These are phyloP conservation scores for Teratosphaeria zuluensis DNA, from an alignment of 2,329 filamentous ascomycete genomes.

Conservation along the genomic window DNA sequence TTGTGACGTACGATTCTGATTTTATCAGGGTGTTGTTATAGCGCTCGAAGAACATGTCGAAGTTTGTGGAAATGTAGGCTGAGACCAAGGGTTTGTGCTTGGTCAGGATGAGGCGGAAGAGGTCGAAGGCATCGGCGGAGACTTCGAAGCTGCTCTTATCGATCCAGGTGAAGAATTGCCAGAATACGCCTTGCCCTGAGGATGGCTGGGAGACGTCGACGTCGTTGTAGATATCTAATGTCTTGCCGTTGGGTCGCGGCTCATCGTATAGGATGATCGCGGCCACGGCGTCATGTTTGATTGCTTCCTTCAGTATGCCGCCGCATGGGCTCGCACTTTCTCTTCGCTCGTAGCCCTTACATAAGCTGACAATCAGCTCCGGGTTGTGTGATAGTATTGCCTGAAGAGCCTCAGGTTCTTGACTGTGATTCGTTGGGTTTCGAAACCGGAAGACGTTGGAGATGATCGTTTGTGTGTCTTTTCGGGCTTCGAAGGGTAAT, in stretches of 20 bases:
- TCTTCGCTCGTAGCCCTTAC: conserved; percentile 78
- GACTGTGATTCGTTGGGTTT: conserved; percentile 52
- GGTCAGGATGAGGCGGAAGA: conserved; percentile 87
- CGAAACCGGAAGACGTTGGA: conserved; percentile 90
- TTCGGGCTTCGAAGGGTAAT: conserved; percentile 89
- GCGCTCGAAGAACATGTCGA: conserved; percentile 81
- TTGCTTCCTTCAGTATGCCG: conserved; percentile 76
- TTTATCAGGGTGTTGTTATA: conserved; percentile 85
- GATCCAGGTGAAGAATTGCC: conserved; percentile 96
- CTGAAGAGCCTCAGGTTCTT: conserved; percentile 74
- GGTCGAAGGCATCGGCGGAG: conserved; percentile 93
- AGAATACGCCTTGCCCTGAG: conserved; percentile 78
- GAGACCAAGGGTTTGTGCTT: conserved; percentile 88
- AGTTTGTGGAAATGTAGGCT: conserved; percentile 79
- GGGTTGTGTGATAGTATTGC: conserved; percentile 81
- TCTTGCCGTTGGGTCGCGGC: conserved; percentile 59
- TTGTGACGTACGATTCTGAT: conserved; percentile 93
- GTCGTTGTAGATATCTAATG: conserved; percentile 53
- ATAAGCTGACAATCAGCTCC: conserved; percentile 79
- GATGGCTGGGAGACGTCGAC: conserved; percentile 69
- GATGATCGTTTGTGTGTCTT: conserved; percentile 92
- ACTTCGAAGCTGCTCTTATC: conserved; percentile 95
- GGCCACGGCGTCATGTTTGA: conserved; percentile 84
- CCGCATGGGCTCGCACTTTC: conserved; percentile 89
- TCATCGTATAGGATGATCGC: conserved; percentile 91